Evolutionary conservation across 192 early-diverging fungal species (phyloP), one percentile per base, ranked within the genome.

Genomic region (Endogone sp.): DNA sequence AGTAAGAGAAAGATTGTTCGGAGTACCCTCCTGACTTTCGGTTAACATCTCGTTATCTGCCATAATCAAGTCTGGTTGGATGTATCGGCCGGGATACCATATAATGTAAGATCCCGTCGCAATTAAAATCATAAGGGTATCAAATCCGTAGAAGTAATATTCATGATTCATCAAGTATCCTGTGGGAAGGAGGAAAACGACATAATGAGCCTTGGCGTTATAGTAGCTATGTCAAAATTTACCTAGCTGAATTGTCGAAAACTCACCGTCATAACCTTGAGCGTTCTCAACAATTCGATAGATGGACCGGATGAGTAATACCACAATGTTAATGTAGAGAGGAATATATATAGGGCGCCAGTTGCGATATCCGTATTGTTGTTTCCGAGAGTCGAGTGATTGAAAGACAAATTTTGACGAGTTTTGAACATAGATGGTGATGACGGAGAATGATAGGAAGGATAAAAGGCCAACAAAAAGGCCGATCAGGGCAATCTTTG

Each of bases 81-180:
- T 26, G 24, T 67, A 67, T 21, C 56, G 49, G 49, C 66, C 66
- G 13, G 66, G 55, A 58, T 54, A 57, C 2, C 74, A 9, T 2
- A 67, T 66, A 60, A 83, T 75, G 57, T 77, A 83, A 9, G 77
- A 70, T 22, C 78, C 4, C 26, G 81, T 77, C 2, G 75, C 73
- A n/a, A 77, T 8, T 23, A 81, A 71, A 23, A 83, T 79, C 25
- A 83, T 9, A 2, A 83, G 62, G 0, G 82, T 76, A 61, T 83
- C 82, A 71, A 83, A 83, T 11, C 74, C 77, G 28, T 78, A 78
- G 72, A 83, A 83, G 27, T 77, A 79, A 72, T 77, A 78, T 67
- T 83, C 82, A 6, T 75, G 56, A 29, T 69, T 74, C 13, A 81
- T 78, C 21, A 83, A 74, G 44, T 68, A 71, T 16, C 82, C 78